Conservation (phyloP, 164 flowering plant genomes). For the Dillenia suffruticosa region DNA sequence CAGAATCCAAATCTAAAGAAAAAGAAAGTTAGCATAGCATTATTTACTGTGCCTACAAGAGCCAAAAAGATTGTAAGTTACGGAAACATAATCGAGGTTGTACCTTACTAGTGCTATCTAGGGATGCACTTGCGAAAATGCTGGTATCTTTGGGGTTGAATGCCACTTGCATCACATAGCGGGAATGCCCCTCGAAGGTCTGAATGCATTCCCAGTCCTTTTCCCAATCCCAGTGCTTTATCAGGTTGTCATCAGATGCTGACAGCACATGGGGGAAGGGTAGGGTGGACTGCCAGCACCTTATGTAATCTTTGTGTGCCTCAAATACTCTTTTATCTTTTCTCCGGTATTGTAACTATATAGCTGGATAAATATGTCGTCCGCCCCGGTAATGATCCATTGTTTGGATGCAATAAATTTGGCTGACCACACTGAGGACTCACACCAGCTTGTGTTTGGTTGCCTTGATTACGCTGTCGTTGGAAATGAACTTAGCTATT, state of each 20-base stretch:
- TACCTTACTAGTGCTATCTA: slow-evolving; percentile 30
- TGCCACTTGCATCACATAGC: slow-evolving; percentile 96
- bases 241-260: slow-evolving; percentile 93
- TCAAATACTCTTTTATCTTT: slow-evolving; percentile 86
- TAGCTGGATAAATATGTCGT: slow-evolving; percentile 92
- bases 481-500: no score
- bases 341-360: slow-evolving; percentile 97
- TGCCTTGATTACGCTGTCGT: no score
- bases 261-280: slow-evolving; percentile 81
- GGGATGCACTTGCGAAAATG: slow-evolving; percentile 31
- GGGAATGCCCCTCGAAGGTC: slow-evolving; percentile 95
- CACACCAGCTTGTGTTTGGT: not conserved
- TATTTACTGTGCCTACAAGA: not conserved
- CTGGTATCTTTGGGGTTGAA: slow-evolving; percentile 33
- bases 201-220: slow-evolving; percentile 88
- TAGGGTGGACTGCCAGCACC: slow-evolving; percentile 92
- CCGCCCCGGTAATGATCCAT: slow-evolving; percentile 97
- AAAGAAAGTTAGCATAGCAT: not conserved
- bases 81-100: not conserved
- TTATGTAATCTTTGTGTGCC: slow-evolving; percentile 87
- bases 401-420: slow-evolving; percentile 87
- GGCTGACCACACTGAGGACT: slow-evolving; percentile 82
- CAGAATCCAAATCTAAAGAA: slow-evolving; percentile 37
- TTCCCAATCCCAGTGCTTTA: slow-evolving; percentile 97
- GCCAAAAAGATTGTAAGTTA: not conserved